Conservation (phyloP, 305 asterid genomes). For the Rubia peregrina region DNA sequence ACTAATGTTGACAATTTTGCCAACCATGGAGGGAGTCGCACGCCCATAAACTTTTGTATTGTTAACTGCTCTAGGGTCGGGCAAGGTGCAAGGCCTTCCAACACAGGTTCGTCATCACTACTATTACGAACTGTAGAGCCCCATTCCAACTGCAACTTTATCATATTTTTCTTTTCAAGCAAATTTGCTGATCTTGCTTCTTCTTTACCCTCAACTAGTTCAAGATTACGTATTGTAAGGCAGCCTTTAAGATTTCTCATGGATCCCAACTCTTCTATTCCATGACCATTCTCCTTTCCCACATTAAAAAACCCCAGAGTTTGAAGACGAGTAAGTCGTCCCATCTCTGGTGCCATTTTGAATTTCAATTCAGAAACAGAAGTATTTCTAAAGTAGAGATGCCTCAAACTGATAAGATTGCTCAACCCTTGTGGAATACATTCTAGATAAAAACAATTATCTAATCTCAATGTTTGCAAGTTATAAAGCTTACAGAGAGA, state of each 20-base stretch:
- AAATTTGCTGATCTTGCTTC: slow-evolving; percentile 19
- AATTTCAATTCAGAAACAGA: no score
- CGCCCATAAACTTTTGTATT: not conserved
- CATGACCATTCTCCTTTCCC: not conserved
- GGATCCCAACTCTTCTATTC: not conserved
- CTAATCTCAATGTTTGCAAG: slow-evolving; percentile 15
- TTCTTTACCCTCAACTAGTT: slow-evolving; percentile 10
- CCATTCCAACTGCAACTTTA: not conserved
- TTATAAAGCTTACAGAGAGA: slow-evolving; percentile 7
- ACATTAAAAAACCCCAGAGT: not conserved
- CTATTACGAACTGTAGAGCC: not conserved
- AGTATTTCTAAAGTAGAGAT: not conserved
- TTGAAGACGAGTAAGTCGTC: slow-evolving; percentile 4
- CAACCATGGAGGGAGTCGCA: not conserved
- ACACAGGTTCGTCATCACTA: not conserved
- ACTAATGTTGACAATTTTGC: not conserved
- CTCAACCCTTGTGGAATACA: slow-evolving; percentile 15
- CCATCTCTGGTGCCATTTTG: slow-evolving; percentile 3
- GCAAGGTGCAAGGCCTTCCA: not conserved
- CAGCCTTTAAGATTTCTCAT: not conserved
- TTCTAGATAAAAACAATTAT: accelerated
- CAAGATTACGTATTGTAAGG: not conserved
- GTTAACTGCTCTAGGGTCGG: accelerated
- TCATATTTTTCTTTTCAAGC: slow-evolving; percentile 6
- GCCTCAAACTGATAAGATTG: slow-evolving; percentile 19